phyloP scores from a whole-genome alignment of 1,284 basidiomycete genomes.

The Peniophora sp. region DNA sequence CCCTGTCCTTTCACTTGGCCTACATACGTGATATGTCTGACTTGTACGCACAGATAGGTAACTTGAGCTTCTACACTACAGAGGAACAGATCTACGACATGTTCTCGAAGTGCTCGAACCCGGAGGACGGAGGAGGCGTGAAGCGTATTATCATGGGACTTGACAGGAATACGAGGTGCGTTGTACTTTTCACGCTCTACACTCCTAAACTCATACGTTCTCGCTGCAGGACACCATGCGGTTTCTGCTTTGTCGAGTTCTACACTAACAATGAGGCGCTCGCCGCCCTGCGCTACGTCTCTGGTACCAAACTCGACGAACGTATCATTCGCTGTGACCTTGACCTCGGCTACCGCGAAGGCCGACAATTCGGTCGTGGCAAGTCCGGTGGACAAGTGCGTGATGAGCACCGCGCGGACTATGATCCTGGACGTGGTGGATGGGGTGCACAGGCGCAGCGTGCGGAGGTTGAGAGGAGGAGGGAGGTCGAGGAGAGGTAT shows the following conservation, averaged over 20 bases:
- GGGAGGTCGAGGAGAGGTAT: conserved; percentile 87
- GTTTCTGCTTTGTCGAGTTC: conserved; percentile 99
- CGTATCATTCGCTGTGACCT: conserved; percentile 97
- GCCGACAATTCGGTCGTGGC: conserved; percentile 94
- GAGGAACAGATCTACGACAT: conserved; percentile 99
- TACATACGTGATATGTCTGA: not conserved
- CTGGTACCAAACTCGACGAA: conserved; percentile 98
- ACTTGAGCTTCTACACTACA: conserved; percentile 95
- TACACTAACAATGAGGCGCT: conserved; percentile 95
- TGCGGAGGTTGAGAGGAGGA: conserved; percentile 69
- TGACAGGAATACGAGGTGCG: conserved; percentile 87
- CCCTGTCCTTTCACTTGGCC: not conserved
- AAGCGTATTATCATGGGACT: conserved; percentile 99
- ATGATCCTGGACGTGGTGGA: conserved; percentile 91
- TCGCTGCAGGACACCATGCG: conserved; percentile 82
- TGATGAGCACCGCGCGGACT: conserved; percentile 97
- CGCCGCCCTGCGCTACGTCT: conserved; percentile 89
- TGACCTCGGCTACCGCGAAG: conserved; percentile 97
- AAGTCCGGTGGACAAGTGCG: conserved; percentile 91
- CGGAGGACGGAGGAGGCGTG: conserved; percentile 90
- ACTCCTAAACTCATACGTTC: not conserved
- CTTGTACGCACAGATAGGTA: conserved; percentile 68
- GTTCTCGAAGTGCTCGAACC: conserved; percentile 86
- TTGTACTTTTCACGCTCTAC: conserved; percentile 5
- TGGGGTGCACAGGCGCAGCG: conserved; percentile 91